These are phyloP conservation scores for Lactifluus subvellereus DNA, from an alignment of 768 basidiomycete genomes.

Conservation along the genomic window DNA sequence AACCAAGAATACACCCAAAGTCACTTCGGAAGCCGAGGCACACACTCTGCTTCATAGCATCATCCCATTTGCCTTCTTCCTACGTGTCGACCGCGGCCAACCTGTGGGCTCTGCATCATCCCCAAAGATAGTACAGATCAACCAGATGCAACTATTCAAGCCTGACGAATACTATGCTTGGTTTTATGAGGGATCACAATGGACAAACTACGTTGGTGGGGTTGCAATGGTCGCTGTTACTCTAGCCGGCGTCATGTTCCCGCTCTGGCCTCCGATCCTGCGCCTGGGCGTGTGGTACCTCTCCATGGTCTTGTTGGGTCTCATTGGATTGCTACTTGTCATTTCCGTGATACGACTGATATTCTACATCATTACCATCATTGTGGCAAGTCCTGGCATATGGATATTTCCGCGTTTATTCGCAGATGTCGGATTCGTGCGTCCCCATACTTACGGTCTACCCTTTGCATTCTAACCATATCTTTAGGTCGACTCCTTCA, in stretches of 20 bases:
- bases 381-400: conserved; percentile 84
- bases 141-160: conserved; percentile 74
- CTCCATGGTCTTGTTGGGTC: conserved; percentile 77
- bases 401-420: conserved; percentile 99
- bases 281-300: conserved; percentile 95
- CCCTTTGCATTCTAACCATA: background rate
- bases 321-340: conserved; percentile 86
- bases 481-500: conserved; percentile 90
- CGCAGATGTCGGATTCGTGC: conserved; percentile 96
- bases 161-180: conserved; percentile 87
- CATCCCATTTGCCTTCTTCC: conserved; percentile 85
- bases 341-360: conserved; percentile 88
- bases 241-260: conserved; percentile 98
- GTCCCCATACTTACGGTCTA: conserved; percentile 33
- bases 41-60: conserved; percentile 55
- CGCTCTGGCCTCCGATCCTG: conserved; percentile 92
- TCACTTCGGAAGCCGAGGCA: conserved; percentile 75
- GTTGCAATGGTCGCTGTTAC: conserved; percentile 88
- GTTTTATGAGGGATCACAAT: conserved; percentile 94
- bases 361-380: conserved; percentile 87
- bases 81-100: conserved; percentile 77
- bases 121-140: conserved; percentile 75
- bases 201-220: conserved; percentile 89
- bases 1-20: conserved; percentile 68
- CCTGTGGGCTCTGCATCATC: conserved; percentile 61